Evolutionary conservation across 2,329 filamentous ascomycete species (phyloP).

Genomic region (Claviceps paspali): DNA sequence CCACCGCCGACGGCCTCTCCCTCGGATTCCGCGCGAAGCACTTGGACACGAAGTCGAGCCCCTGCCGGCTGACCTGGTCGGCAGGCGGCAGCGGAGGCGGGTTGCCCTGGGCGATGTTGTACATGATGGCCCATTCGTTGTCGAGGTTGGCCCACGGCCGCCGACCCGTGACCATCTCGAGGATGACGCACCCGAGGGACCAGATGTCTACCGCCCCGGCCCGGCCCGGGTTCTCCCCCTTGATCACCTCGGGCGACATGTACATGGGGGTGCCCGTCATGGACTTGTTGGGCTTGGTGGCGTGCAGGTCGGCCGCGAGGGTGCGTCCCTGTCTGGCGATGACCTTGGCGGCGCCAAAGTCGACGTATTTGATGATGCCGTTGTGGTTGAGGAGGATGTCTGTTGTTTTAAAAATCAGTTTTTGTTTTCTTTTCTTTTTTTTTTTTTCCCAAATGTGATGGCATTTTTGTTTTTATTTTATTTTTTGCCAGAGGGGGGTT

Average conservation of each 20-base stretch:
- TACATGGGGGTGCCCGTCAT: constrained; percentile 99
- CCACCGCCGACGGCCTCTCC: constrained; percentile 65
- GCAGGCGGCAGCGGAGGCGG: constrained; percentile 67
- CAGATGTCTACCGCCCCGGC: constrained; percentile 87
- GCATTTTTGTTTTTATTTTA: too few species aligned
- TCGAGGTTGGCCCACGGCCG: constrained; percentile 91
- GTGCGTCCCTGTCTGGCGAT: constrained; percentile 90
- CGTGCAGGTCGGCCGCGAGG: constrained; percentile 45
- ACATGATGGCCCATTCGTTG: constrained; percentile 99
- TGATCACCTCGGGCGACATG: constrained; percentile 98
- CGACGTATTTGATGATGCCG: constrained; percentile 97
- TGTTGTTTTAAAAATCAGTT: too few species aligned
- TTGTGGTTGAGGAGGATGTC: constrained; percentile 95
- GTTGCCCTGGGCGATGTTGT: constrained; percentile 96
- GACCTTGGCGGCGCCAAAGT: constrained; percentile 94
- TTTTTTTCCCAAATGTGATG: too few species aligned
- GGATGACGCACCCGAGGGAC: constrained; percentile 90
- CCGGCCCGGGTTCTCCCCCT: constrained; percentile 65
- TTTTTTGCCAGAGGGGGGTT: too few species aligned
- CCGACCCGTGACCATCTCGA: constrained; percentile 93
- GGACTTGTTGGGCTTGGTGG: constrained; percentile 59
- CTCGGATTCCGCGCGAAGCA: constrained; percentile 80
- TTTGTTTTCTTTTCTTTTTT: too few species aligned
- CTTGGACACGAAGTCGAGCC: constrained; percentile 73
- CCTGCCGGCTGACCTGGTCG: constrained; percentile 71